Percentiles rank a stretch among this genome's conserved stretches.
Evolutionary conservation across 257 asterid genomes (phyloP).

Genomic region (Penstemon eatonii): DNA sequence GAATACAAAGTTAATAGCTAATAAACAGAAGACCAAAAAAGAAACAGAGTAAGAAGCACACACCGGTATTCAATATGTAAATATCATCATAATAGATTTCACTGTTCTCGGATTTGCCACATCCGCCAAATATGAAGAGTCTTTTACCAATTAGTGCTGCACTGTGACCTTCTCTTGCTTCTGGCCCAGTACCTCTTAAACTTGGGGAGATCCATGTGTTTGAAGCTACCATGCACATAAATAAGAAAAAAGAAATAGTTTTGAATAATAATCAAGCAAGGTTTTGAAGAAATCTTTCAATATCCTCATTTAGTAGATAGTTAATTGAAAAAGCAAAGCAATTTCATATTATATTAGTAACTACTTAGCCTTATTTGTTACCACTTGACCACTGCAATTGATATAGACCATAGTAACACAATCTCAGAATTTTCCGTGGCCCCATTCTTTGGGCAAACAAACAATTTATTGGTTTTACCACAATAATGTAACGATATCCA

Average conservation of each 20-base stretch:
- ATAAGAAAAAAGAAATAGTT: constrained; percentile 17
- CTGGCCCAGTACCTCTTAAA: constrained; percentile 88
- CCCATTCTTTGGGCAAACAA: constrained; percentile 1
- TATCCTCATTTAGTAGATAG: constrained; percentile 14
- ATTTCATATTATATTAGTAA: not conserved
- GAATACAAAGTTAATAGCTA: too few relatives aligned
- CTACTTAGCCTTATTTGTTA: not conserved
- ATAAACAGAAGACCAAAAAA: not conserved
- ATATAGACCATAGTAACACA: constrained; percentile 8
- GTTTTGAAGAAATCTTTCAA: constrained; percentile 6
- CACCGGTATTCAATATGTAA: constrained; percentile 88
- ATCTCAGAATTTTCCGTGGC: not conserved
- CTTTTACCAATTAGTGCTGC: constrained; percentile 93
- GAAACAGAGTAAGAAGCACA: constrained; percentile 16
- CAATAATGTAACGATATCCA: constrained; percentile 4
- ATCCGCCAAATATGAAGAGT: constrained; percentile 95
- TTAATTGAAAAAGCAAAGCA: not conserved
- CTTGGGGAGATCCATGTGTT: constrained; percentile 79
- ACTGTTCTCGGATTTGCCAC: constrained; percentile 68
- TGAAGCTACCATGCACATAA: constrained; percentile 49
- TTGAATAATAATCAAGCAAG: constrained; percentile 11
- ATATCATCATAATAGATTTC: constrained; percentile 89
- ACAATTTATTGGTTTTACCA: not conserved
- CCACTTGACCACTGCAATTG: not conserved
- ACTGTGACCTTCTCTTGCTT: constrained; percentile 95